Conservation (phyloP, 1,284 basidiomycete genomes). For the Athelia sp. region DNA sequence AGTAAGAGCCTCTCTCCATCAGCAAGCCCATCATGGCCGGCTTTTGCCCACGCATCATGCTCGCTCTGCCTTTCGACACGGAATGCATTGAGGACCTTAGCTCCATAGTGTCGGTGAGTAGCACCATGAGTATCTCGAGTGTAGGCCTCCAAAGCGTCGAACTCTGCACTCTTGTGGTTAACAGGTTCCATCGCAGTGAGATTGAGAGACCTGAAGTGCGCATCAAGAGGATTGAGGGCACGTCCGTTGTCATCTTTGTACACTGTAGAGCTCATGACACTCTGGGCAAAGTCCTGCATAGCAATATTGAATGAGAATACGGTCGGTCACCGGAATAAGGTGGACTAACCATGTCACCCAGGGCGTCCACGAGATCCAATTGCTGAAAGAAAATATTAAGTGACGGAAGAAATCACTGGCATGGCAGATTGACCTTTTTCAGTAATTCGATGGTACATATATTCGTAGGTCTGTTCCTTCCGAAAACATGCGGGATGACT, state of each 20-base stretch:
- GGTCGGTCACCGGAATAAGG: not conserved
- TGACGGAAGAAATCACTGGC: not conserved
- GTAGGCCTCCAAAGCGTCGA: conserved; percentile 43
- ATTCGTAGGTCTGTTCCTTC: conserved; percentile 41
- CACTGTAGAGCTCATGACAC: conserved; percentile 43
- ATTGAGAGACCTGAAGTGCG: conserved; percentile 49
- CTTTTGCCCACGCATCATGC: conserved; percentile 45
- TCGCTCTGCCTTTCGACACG: conserved; percentile 52
- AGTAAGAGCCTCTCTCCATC: conserved; percentile 54
- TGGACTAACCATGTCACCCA: conserved; percentile 48
- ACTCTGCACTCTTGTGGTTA: conserved; percentile 38
- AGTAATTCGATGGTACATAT: conserved; percentile 36
- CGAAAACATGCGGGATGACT: conserved; percentile 61
- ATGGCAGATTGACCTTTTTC: conserved; percentile 31
- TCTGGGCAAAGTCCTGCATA: conserved; percentile 50
- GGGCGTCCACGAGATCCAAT: conserved; percentile 60
- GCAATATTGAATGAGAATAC: conserved; percentile 4
- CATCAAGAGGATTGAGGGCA: conserved; percentile 52
- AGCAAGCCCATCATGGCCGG: conserved; percentile 36
- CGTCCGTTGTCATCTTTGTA: conserved; percentile 38
- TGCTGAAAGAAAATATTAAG: conserved; percentile 30
- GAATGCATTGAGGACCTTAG: conserved; percentile 45
- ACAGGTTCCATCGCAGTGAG: conserved; percentile 53
- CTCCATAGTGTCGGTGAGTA: conserved; percentile 43
- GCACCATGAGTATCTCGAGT: conserved; percentile 50